A percentile compares a stretch with the other conserved stretches of the same genome.
These are phyloP conservation scores for Metschnikowia rubicola DNA, from an alignment of 805 yeast genomes.

Conservation along the genomic window DNA sequence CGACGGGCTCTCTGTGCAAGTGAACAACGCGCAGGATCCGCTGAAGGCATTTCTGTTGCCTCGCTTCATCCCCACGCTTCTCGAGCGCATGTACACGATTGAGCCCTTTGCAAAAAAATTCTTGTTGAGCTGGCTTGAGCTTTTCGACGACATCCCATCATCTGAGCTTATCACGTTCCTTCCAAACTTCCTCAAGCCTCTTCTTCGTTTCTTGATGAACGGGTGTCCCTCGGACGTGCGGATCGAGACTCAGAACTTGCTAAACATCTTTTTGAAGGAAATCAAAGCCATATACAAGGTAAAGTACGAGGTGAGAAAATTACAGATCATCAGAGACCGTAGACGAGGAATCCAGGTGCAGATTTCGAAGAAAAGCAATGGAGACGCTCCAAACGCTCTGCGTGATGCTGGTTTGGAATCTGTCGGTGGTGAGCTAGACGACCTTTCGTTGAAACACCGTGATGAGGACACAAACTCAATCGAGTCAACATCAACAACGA, in stretches of 20 bases:
- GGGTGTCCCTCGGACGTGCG: conserved; percentile 85
- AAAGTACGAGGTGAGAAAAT: conserved; percentile 45
- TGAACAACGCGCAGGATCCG: conserved; percentile 55
- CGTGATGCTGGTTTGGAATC: neutral
- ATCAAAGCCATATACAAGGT: conserved; percentile 73
- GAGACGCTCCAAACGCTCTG: neutral
- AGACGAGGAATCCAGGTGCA: conserved; percentile 1
- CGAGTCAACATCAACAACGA: conserved; percentile 26
- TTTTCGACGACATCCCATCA: conserved; percentile 91
- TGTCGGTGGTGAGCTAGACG: neutral
- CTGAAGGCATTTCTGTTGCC: conserved; percentile 76
- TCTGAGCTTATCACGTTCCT: conserved; percentile 80
- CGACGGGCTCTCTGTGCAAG: conserved; percentile 57
- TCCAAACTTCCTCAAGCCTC: conserved; percentile 85
- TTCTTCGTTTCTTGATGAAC: conserved; percentile 68
- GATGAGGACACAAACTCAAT: conserved; percentile 18
- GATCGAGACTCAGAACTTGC: conserved; percentile 73
- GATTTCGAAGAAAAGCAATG: neutral
- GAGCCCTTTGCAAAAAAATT: conserved; percentile 92
- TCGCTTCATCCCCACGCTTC: conserved; percentile 84
- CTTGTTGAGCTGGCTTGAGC: conserved; percentile 87
- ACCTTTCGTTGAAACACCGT: neutral
- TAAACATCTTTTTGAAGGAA: conserved; percentile 75
- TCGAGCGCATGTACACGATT: conserved; percentile 86
- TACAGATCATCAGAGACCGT: conserved; percentile 19